Base-by-base conservation (phyloP, 306 rosid species). In the Herpetospermum pedunculosum region DNA sequence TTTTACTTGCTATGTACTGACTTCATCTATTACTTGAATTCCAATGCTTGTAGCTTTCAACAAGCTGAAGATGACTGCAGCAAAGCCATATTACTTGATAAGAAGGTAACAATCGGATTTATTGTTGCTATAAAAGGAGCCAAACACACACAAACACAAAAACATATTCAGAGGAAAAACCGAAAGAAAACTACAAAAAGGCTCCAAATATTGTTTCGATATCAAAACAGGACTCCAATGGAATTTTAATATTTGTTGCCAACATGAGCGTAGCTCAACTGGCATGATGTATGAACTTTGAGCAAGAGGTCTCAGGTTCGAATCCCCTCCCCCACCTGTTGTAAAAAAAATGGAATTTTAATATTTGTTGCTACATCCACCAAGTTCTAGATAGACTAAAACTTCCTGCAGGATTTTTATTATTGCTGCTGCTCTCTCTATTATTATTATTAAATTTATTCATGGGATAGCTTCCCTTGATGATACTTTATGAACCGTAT, bases 51-150 rank as follows among this genome's bases (percentile, higher is more conserved):
- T 87, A 92, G 98, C 83, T 87, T 88, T 83, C 98, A 85, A 83
- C 86, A 87, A 87, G 98, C 95, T 4, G 98, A 87, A 80, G 96
- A 92, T 67, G 98, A 92, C 84, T 92, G 96, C 87, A 80, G 76
- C 75, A 75, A 80, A 72, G 96, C 98, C 38, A 81, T 90, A 62
- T 82, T 77, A 78, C 86, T 60, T 65, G 96, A 90, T 88, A 90
- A 87, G 87, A 92, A 92, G 96, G 98, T 88, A 81, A 79, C 83
- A 11, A 14, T 57, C 26, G 50, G 62, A 21, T 26, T 38, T 18
- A 16, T 32, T n/a, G 43, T n/a, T n/a, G 44, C 28, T 32, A 60
- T 18, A 55, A 55, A 60, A 60, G 34, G 25, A 60, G 25, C 10
- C 13, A 9, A 32, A 60, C 43, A 60, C 6, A 30, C 7, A 25